These are phyloP conservation scores for Phytophthora pisi DNA, from an alignment of 352 stramenopile genomes.

Conservation along the genomic window DNA sequence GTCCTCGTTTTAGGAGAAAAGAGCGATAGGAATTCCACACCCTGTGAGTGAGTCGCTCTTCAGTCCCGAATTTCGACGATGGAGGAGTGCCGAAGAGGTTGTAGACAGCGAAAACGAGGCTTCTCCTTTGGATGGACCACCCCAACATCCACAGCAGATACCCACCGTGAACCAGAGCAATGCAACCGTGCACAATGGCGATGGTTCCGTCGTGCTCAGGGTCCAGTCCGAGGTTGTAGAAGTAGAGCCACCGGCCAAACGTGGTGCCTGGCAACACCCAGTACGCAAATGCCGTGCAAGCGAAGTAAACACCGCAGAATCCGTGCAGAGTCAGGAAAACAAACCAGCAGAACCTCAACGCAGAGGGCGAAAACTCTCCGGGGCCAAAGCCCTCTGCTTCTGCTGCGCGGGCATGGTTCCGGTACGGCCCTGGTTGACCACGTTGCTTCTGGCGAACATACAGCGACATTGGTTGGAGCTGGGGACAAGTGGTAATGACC, in stretches of 20 bases:
- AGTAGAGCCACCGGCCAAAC: slow-evolving; percentile 13
- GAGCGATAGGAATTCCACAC: slow-evolving; percentile 1
- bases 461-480: neutral
- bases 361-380: slow-evolving; percentile 5
- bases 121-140: slow-evolving; percentile 6
- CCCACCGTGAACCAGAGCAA: slow-evolving; percentile 9
- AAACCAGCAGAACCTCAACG: slow-evolving; percentile 1
- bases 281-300: slow-evolving; percentile 9
- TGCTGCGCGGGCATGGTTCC: neutral
- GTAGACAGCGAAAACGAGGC: slow-evolving; percentile 20
- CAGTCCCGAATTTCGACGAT: neutral
- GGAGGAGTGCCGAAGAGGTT: slow-evolving; percentile 9
- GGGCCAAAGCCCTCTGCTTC: neutral
- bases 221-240: slow-evolving; percentile 17
- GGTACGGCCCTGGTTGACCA: neutral
- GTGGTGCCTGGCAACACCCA: slow-evolving; percentile 12
- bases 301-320: slow-evolving; percentile 12
- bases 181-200: slow-evolving; percentile 6
- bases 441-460: neutral
- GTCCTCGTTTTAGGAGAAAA: neutral
- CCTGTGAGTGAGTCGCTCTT: neutral
- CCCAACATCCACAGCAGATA: slow-evolving; percentile 21
- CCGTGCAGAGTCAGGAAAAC: slow-evolving; percentile 13
- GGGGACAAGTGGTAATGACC: neutral
- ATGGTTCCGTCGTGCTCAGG: slow-evolving; percentile 19